Evolutionary conservation across 1,284 basidiomycete genomes (phyloP).

Genomic region (Stygiomarasmius scandens): DNA sequence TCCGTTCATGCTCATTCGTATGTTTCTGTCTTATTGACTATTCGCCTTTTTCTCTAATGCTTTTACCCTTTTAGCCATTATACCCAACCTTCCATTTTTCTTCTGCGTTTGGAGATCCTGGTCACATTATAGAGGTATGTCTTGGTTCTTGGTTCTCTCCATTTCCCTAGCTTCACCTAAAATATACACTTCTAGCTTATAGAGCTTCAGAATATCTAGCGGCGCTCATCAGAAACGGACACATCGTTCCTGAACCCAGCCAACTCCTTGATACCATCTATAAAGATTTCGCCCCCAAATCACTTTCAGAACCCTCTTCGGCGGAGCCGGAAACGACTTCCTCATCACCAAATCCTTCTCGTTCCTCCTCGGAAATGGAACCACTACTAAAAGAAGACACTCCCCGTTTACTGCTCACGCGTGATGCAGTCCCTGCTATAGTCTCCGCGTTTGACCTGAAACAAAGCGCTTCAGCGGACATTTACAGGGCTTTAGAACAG

Average conservation of each 20-base stretch:
- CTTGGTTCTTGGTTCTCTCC: background rate
- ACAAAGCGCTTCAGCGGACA: conserved; percentile 48
- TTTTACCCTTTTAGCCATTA: conserved; percentile 53
- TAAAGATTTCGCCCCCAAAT: conserved; percentile 35
- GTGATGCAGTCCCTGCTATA: conserved; percentile 55
- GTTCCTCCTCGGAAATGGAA: background rate
- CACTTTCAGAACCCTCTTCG: conserved; percentile 7
- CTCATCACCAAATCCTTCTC: background rate
- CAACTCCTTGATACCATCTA: conserved; percentile 62
- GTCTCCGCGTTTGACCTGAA: conserved; percentile 49
- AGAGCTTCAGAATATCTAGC: conserved; percentile 72
- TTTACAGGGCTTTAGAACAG: conserved; percentile 70
- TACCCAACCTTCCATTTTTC: conserved; percentile 84
- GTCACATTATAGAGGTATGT: conserved; percentile 75
- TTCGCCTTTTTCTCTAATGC: background rate
- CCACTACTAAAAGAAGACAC: background rate
- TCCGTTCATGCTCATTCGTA: conserved; percentile 76
- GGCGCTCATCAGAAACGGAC: conserved; percentile 54
- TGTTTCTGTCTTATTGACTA: conserved; percentile 34
- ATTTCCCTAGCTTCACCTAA: no score
- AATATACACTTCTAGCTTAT: conserved; percentile 58
- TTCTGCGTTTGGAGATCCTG: conserved; percentile 83
- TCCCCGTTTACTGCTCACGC: conserved; percentile 46
- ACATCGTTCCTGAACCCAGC: conserved; percentile 58
- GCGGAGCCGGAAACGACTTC: background rate